Evolutionary conservation across 2,329 filamentous ascomycete species (phyloP).

Genomic region (Sphaerulina musiva): DNA sequence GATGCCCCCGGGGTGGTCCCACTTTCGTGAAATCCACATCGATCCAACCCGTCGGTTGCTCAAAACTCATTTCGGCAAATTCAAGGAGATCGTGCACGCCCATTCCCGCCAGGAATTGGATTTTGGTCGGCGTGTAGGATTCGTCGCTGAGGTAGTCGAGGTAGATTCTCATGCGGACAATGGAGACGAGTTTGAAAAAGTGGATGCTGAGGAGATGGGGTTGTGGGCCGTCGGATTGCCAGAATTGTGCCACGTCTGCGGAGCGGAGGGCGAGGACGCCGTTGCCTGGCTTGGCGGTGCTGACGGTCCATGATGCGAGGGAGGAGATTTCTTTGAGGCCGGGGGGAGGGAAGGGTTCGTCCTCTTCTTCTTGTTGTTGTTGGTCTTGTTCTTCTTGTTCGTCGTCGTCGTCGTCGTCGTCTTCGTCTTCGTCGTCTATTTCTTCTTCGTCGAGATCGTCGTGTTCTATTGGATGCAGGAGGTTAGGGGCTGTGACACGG

Average conservation of each 20-base stretch:
- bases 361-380: constrained; percentile 11
- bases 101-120: constrained; percentile 81
- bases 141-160: constrained; percentile 91
- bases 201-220: constrained; percentile 78
- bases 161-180: constrained; percentile 71
- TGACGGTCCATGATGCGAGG: constrained; percentile 75
- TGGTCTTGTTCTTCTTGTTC: no score
- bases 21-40: constrained; percentile 67
- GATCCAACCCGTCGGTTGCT: constrained; percentile 81
- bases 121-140: constrained; percentile 91
- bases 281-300: constrained; percentile 72
- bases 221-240: constrained; percentile 82
- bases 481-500: constrained; percentile 1
- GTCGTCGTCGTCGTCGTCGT: no score
- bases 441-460: constrained; percentile 35
- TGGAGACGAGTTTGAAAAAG: constrained; percentile 75
- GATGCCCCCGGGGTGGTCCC: constrained; percentile 34
- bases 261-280: constrained; percentile 69
- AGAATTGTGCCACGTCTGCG: constrained; percentile 66
- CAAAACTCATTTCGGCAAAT: constrained; percentile 73
- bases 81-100: constrained; percentile 86
- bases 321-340: constrained; percentile 76
- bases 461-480: constrained; percentile 8
- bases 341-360: constrained; percentile 35
- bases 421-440: no score